These are phyloP conservation scores for Nemania diffusa DNA, from an alignment of 2,329 filamentous ascomycete genomes.

Conservation along the genomic window DNA sequence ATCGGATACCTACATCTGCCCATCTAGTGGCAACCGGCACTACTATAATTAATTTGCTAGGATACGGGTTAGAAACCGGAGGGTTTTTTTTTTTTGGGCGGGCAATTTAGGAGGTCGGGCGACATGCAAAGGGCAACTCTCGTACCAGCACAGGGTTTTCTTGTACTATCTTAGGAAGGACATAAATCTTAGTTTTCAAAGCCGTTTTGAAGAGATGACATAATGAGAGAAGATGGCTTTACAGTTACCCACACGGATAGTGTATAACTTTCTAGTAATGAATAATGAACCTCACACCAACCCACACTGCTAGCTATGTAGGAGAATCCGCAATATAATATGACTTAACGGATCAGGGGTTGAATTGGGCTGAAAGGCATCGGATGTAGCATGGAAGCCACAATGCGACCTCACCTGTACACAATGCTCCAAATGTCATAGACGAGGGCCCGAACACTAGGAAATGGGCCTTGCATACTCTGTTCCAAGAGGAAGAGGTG, in stretches of 20 bases:
- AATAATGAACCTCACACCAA: not conserved
- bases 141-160: not conserved
- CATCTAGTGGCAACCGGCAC: not conserved
- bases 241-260: not conserved
- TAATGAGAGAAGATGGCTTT: not conserved
- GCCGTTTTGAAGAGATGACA: not conserved
- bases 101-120: not conserved
- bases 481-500: slow-evolving; percentile 11
- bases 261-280: slow-evolving; percentile 1
- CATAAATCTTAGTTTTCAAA: not conserved
- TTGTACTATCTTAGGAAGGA: not conserved
- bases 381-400: slow-evolving; percentile 30
- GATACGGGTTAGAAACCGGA: not conserved
- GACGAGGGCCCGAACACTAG: not conserved
- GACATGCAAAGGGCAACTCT: not conserved
- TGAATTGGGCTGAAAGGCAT: slow-evolving; percentile 4
- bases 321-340: not conserved
- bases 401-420: slow-evolving; percentile 10
- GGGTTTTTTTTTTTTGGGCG: not conserved
- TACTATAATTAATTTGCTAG: not conserved
- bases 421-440: not conserved
- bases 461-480: not conserved
- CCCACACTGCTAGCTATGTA: not conserved
- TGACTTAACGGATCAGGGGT: slow-evolving; percentile 26
- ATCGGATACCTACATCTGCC: not conserved